Base-by-base conservation (phyloP, 129 eudicot genomes). In the Centella asiatica region DNA sequence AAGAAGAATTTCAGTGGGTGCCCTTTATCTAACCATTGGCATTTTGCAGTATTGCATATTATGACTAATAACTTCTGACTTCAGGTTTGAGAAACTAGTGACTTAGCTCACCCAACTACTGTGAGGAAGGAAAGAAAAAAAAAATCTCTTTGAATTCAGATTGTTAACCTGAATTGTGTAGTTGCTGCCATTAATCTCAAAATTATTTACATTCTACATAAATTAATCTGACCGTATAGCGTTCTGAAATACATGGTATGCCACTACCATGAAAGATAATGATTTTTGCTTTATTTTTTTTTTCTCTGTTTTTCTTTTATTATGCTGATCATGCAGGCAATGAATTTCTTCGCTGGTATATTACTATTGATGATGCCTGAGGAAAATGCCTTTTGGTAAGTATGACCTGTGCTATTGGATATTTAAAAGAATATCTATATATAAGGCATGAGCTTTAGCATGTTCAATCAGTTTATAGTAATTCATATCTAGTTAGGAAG, bases 371-470 rank as follows among this genome's bases (percentile, higher is more conserved):
- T 93, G 99, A 93, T 93, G 99, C 99, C 99, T 0, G 99, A 93
- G 72, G 99, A 93, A 74, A 93, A 93, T 85, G 99, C 99, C 36
- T 87, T 93, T 67, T 93, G 99, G 99, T 93, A 76, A 34, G 93
- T 72, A 51, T 59, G 68, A 57, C 68, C 24, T 31, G 46, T 17
- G 19, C 22, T 25, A n/a, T 33, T 34, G 9, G 8, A 29, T 9
- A 31, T 17, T 31, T 56, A 6, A 5, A 18, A 56, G 61, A 54
- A 54, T 0, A 27, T 4, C 33, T 28, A 14, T 31, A 28, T 28
- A 26, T 52, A 55, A 2, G 13, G 29, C 40, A 14, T 55, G 39
- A 28, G 60, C 39, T 55, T 55, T 40, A 56, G 40, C 24, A 56
- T 56, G 42, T 18, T 18, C 19, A n/a, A n/a, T n/a, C n/a, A n/a